Evolutionary conservation across 192 early-diverging fungal species (phyloP), one percentile per base, ranked within the genome.

Genomic region (Backusella morwellensis): DNA sequence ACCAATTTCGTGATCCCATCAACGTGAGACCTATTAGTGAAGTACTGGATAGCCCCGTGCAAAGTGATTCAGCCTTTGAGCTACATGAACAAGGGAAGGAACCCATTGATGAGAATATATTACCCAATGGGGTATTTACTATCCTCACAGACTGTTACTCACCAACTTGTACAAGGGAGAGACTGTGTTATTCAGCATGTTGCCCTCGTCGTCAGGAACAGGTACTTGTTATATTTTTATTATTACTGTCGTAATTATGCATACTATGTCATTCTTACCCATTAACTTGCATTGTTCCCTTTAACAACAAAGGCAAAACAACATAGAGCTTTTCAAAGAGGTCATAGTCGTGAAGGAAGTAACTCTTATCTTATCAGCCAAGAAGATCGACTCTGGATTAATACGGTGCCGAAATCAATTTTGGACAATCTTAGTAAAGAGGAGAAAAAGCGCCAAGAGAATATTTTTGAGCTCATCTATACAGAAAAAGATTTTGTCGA

Each of bases 61-160:
- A 32, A 72, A 21, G 21, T 14, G 70, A 35, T 34, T 34, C 63
- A 50, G 19, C 41, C 1, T 67, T 29, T 14, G 63, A 75, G 34
- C 7, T 66, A 41, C 34, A 38, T 68, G 0, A 34, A 34, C n/a
- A 19, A 68, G n/a, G 4, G 7, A 23, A 44, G 47, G 40, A 59
- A 32, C 26, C 70, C 4, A 44, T 19, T 0, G 82, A 80, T 38
- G 83, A 84, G 23, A 74, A 68, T 6, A 83, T 83, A 54, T 56
- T 89, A 3, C 91, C 93, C 26, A 93, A 90, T 68, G 97, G 97
- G 29, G 92, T 99, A 4, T 96, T 97, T 86, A 95, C 94, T 2
- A 85, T 94, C 40, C 84, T 98, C 70, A 92, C 96, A 0, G 91
- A 93, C 72, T 99, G 97, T 82, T 99, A 98, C 81, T 98, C 96